phyloP scores from a whole-genome alignment of 1,284 basidiomycete genomes.

The Trametes pubescens region DNA sequence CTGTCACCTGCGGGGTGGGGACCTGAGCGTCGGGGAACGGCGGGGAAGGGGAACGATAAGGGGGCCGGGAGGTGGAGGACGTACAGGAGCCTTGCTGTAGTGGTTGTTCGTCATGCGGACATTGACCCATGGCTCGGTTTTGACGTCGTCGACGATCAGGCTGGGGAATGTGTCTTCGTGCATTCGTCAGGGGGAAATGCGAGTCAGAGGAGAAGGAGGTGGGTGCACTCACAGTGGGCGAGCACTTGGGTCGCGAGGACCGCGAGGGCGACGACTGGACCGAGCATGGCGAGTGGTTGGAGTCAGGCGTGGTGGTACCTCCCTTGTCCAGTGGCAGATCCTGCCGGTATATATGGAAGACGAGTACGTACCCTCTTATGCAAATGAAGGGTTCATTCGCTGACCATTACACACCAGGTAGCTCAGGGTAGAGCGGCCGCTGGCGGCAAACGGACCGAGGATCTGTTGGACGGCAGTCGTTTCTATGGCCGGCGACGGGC shows the following conservation, averaged over 20 bases:
- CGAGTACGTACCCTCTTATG: conserved; percentile 4
- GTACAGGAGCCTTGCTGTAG: conserved; percentile 49
- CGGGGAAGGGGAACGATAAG: not conserved
- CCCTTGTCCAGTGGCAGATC: not conserved
- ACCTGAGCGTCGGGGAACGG: not conserved
- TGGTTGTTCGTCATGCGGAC: conserved; percentile 54
- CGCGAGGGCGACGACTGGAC: conserved; percentile 13
- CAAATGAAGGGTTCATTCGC: not conserved
- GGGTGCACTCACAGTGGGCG: conserved; percentile 20
- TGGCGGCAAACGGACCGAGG: no score
- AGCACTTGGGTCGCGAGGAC: conserved; percentile 15
- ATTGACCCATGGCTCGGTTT: conserved; percentile 47
- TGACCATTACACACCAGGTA: no score
- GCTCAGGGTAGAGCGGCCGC: no score
- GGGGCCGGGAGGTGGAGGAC: conserved; percentile 7
- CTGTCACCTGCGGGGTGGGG: conserved; percentile 47
- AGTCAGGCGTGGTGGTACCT: not conserved
- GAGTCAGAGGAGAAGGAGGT: no score
- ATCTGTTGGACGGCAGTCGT: no score
- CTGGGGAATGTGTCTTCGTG: conserved; percentile 39
- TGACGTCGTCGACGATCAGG: conserved; percentile 33
- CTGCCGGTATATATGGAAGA: not conserved
- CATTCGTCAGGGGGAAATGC: not conserved
- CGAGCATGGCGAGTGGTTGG: conserved; percentile 14
- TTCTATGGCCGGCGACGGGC: no score